Conservation (phyloP, 2,329 filamentous ascomycete genomes). For the Exophiala lecanii-corni region DNA sequence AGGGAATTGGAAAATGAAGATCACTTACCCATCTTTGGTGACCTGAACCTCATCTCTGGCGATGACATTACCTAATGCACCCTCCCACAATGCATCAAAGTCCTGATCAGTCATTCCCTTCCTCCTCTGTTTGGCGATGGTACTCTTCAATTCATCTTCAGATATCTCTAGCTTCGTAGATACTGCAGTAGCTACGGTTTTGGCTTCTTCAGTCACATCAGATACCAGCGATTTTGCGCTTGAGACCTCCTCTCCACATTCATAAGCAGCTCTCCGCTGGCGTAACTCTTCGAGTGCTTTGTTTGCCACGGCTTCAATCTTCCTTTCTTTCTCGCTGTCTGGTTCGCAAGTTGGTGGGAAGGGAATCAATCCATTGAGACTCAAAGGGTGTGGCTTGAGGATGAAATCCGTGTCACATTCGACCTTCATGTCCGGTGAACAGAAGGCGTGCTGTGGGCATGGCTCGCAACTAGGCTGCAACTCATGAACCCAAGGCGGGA, state of each 20-base stretch:
- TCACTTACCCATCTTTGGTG: slow-evolving; percentile 55
- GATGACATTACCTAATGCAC: slow-evolving; percentile 47
- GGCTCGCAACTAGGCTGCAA: slow-evolving; percentile 79
- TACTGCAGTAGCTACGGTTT: slow-evolving; percentile 50
- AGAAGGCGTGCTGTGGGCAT: slow-evolving; percentile 86
- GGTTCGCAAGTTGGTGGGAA: slow-evolving; percentile 89
- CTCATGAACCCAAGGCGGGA: slow-evolving; percentile 69
- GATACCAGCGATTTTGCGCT: slow-evolving; percentile 38
- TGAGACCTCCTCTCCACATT: slow-evolving; percentile 64
- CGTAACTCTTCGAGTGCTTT: slow-evolving; percentile 82
- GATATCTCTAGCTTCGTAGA: slow-evolving; percentile 50
- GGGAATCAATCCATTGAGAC: slow-evolving; percentile 73
- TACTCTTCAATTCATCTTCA: slow-evolving; percentile 68
- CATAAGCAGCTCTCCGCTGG: slow-evolving; percentile 78
- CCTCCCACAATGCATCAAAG: slow-evolving; percentile 74
- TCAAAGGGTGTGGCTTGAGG: slow-evolving; percentile 75
- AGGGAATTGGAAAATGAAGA: slow-evolving; percentile 20
- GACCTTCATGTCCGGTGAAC: slow-evolving; percentile 71
- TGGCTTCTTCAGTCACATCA: slow-evolving; percentile 1
- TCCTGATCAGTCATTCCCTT: slow-evolving; percentile 81
- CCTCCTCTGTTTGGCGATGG: slow-evolving; percentile 68
- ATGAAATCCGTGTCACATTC: slow-evolving; percentile 85
- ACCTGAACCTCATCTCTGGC: slow-evolving; percentile 57
- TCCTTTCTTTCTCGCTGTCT: slow-evolving; percentile 84
- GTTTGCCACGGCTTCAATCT: slow-evolving; percentile 81